Evolutionary conservation across 1,284 basidiomycete species (phyloP).

Genomic region (Phellinidium pouzarii): DNA sequence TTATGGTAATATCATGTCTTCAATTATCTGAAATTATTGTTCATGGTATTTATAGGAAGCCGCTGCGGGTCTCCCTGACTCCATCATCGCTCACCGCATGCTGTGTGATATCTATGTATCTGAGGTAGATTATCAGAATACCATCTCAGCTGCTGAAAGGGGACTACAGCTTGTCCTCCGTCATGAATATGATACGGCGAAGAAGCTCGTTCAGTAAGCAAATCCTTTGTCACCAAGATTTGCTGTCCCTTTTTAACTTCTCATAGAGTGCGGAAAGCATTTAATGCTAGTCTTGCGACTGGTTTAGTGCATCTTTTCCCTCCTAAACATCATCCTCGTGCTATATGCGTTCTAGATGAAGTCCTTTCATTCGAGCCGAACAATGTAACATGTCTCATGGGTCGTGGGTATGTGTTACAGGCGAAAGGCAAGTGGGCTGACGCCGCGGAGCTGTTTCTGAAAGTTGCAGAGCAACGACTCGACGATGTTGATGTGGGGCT

Average conservation of each 20-base stretch:
- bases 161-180: constrained; percentile 55
- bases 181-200: constrained; percentile 56
- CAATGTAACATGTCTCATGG: constrained; percentile 67
- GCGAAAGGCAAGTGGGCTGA: constrained; percentile 61
- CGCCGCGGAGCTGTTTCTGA: constrained; percentile 57
- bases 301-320: constrained; percentile 83
- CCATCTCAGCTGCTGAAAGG: constrained; percentile 64
- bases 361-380: constrained; percentile 58
- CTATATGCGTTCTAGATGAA: constrained; percentile 66
- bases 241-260: constrained; percentile 4
- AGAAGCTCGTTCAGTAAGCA: constrained; percentile 45
- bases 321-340: constrained; percentile 84
- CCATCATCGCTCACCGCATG: constrained; percentile 69
- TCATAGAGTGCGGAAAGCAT: constrained; percentile 48
- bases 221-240: constrained; percentile 3
- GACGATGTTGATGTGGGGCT: constrained; percentile 46
- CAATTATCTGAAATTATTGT: neutral
- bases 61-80: constrained; percentile 47
- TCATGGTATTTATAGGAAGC: constrained; percentile 42
- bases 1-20: constrained; percentile 39
- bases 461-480: constrained; percentile 40
- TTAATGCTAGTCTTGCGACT: constrained; percentile 61
- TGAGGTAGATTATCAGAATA: constrained; percentile 74
- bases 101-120: constrained; percentile 65
- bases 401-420: constrained; percentile 71